Evolutionary conservation across 2,329 filamentous ascomycete genomes (phyloP).

Genomic region (Coniella lustricola): DNA sequence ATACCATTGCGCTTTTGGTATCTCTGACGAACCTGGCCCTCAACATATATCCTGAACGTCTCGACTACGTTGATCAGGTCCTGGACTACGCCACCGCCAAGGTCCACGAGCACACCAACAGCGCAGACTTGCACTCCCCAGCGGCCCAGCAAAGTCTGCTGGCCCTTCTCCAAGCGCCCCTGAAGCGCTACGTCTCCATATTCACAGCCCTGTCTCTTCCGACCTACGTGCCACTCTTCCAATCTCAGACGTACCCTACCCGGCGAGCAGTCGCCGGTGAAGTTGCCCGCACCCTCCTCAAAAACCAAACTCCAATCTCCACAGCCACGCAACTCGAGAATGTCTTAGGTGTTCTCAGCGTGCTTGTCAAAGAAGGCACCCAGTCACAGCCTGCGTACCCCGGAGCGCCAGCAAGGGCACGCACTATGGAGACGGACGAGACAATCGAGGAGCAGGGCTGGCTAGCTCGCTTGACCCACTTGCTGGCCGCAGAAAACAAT

Average conservation of each 20-base stretch:
- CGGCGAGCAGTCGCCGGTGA: conserved; percentile 85
- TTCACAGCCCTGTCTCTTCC: conserved; percentile 95
- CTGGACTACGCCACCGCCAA: conserved; percentile 82
- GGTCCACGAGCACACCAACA: conserved; percentile 82
- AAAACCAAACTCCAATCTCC: conserved; percentile 72
- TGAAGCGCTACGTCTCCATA: conserved; percentile 84
- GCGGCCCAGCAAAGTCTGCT: conserved; percentile 84
- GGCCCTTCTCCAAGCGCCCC: conserved; percentile 80
- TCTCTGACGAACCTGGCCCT: conserved; percentile 88
- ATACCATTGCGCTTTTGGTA: conserved; percentile 89
- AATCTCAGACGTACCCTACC: conserved; percentile 89
- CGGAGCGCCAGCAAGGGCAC: conserved; percentile 66
- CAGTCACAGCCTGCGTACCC: conserved; percentile 80
- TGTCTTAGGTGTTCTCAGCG: conserved; percentile 79
- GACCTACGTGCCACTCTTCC: conserved; percentile 81
- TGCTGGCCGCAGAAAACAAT: conserved; percentile 77
- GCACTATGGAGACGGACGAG: conserved; percentile 82
- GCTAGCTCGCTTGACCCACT: conserved; percentile 86
- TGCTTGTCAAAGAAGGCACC: conserved; percentile 87
- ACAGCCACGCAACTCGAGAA: conserved; percentile 77
- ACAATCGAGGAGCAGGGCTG: conserved; percentile 97
- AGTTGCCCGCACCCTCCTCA: conserved; percentile 74
- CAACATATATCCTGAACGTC: conserved; percentile 86
- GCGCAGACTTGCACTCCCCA: conserved; percentile 86
- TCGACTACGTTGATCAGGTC: conserved; percentile 95